Evolutionary conservation across 2,329 filamentous ascomycete genomes (phyloP).

Genomic region (Cladosporium colombiae): DNA sequence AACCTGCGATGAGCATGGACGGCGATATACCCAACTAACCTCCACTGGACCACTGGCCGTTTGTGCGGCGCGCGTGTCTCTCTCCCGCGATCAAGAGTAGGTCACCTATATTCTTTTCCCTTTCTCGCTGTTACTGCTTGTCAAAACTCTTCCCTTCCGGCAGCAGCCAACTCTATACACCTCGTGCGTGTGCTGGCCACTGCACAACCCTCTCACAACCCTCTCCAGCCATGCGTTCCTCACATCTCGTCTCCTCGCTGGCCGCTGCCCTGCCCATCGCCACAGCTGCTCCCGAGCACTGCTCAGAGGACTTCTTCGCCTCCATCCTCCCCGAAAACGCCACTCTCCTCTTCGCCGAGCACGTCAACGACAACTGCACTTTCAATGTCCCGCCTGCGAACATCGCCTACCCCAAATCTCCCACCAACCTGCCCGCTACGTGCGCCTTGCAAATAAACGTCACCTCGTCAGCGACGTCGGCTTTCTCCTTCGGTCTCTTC

Average conservation of each 20-base stretch:
- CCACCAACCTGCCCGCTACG: conserved; percentile 35
- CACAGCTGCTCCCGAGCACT: conserved; percentile 29
- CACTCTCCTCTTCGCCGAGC: conserved; percentile 39
- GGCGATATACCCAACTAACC: neutral
- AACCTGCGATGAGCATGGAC: neutral
- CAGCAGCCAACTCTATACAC: neutral
- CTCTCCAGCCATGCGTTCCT: conserved; percentile 14
- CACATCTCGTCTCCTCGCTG: conserved; percentile 16
- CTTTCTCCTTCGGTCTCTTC: conserved; percentile 37
- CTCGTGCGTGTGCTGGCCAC: conserved; percentile 12
- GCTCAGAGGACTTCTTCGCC: conserved; percentile 38
- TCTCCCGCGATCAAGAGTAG: neutral
- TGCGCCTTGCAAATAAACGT: conserved; percentile 38
- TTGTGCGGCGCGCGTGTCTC: neutral
- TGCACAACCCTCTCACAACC: neutral
- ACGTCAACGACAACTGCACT: conserved; percentile 38
- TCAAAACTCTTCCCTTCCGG: neutral
- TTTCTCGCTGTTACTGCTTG: neutral
- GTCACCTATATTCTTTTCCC: neutral
- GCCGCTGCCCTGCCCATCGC: conserved; percentile 7
- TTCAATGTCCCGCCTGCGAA: conserved; percentile 42
- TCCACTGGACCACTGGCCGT: neutral
- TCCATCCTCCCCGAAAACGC: conserved; percentile 38
- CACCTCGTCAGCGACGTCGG: conserved; percentile 31
- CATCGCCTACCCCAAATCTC: conserved; percentile 44